A percentile compares a stretch with the other conserved stretches of the same genome.
These are phyloP conservation scores for Penicillium sp. DNA, from an alignment of 2,329 filamentous ascomycete genomes.

Conservation along the genomic window DNA sequence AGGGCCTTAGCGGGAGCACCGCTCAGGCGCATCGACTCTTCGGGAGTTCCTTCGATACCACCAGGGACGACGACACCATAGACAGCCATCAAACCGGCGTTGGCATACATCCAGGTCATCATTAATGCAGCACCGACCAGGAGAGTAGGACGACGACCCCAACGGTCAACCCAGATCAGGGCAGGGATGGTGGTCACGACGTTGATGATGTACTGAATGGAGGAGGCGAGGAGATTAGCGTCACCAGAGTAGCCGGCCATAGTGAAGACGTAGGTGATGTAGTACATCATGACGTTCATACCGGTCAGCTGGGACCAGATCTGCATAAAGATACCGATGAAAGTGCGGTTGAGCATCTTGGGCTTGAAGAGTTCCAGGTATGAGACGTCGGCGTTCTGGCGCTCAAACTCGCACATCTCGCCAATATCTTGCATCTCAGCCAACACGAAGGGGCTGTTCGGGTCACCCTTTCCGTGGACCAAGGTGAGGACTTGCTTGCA, in stretches of 20 bases:
- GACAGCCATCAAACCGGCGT: slow-evolving; percentile 38
- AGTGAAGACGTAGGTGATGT: slow-evolving; percentile 63
- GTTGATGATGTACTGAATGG: slow-evolving; percentile 75
- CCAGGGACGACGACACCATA: slow-evolving; percentile 17
- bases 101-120: slow-evolving; percentile 45
- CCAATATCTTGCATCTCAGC: slow-evolving; percentile 71
- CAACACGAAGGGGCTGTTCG: slow-evolving; percentile 63
- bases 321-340: slow-evolving; percentile 70
- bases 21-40: slow-evolving; percentile 20
- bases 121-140: slow-evolving; percentile 65
- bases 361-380: slow-evolving; percentile 72
- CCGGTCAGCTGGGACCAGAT: slow-evolving; percentile 67
- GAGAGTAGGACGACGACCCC: slow-evolving; percentile 69
- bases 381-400: slow-evolving; percentile 66
- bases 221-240: slow-evolving; percentile 62
- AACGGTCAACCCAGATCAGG: slow-evolving; percentile 70
- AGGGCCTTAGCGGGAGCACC: slow-evolving; percentile 24
- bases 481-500: slow-evolving; percentile 50
- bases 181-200: slow-evolving; percentile 75
- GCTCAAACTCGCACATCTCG: slow-evolving; percentile 70
- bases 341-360: slow-evolving; percentile 68
- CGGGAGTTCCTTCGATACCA: slow-evolving; percentile 2
- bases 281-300: slow-evolving; percentile 53
- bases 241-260: slow-evolving; percentile 66
- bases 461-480: slow-evolving; percentile 65